A percentile compares a stretch with the other conserved stretches of the same genome.
Evolutionary conservation across 305 asterid species (phyloP).

Genomic region (Rubia tinctorum): DNA sequence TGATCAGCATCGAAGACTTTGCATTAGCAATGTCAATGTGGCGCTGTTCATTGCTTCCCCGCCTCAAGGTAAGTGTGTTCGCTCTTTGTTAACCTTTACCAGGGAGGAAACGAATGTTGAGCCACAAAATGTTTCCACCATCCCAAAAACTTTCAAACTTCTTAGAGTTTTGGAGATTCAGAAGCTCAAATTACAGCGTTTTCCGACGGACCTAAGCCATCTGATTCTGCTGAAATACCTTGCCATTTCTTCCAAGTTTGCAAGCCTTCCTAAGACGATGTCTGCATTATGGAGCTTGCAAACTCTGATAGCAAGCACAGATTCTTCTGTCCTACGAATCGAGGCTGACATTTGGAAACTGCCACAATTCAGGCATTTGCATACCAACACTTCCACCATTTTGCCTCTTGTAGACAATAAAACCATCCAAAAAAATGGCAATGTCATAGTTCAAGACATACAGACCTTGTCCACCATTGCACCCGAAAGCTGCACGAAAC

Average conservation of each 20-base stretch:
- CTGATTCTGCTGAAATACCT: conserved; percentile 3
- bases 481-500: background rate
- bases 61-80: conserved; percentile 8
- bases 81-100: conserved; percentile 4
- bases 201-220: background rate
- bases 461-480: conserved; percentile 6
- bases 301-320: conserved; percentile 8
- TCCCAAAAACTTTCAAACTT: conserved; percentile 4
- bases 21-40: conserved; percentile 3
- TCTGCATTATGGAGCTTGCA: background rate
- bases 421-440: background rate
- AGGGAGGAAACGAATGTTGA: conserved; percentile 1
- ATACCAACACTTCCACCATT: conserved; percentile 8
- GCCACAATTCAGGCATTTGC: conserved; percentile 5
- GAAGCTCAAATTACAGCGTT: background rate
- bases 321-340: background rate
- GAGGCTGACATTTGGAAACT: background rate
- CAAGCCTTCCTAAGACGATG: background rate
- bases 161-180: conserved; percentile 6
- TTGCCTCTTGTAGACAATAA: background rate
- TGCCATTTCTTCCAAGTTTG: conserved; percentile 5
- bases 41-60: background rate
- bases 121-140: background rate
- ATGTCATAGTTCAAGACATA: background rate
- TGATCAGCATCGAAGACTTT: conserved; percentile 7